These are phyloP conservation scores for Exophiala calicioides DNA, from an alignment of 2,329 filamentous ascomycete species.

Conservation along the genomic window DNA sequence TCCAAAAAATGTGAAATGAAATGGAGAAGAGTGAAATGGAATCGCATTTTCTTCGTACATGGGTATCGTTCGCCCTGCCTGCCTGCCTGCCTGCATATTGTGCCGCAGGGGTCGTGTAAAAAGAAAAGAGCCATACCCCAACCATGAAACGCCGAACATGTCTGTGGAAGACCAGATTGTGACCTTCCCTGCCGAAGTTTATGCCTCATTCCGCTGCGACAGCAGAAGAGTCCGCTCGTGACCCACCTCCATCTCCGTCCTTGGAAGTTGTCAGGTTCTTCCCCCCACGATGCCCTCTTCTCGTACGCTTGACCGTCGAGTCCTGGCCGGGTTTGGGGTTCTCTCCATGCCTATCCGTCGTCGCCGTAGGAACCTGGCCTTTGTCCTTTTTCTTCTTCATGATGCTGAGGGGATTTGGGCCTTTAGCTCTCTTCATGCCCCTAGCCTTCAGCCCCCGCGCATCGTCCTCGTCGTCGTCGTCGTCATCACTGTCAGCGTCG, in stretches of 20 bases:
- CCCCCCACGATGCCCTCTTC: slow-evolving; percentile 10
- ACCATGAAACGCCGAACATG: too few species aligned
- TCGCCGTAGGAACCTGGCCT: neutral
- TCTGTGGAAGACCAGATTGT: too few species aligned
- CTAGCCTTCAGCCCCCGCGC: slow-evolving; percentile 33
- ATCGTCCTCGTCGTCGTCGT: slow-evolving; percentile 29
- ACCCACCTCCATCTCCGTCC: neutral
- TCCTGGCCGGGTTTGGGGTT: slow-evolving; percentile 25
- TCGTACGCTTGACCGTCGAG: slow-evolving; percentile 14
- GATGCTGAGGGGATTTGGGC: slow-evolving; percentile 50
- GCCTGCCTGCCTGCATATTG: too few species aligned
- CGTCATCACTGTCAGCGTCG: slow-evolving; percentile 26
- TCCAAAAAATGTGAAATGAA: neutral
- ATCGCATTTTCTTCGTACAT: slow-evolving; percentile 2
- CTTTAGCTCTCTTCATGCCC: slow-evolving; percentile 43
- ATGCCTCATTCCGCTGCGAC: too few species aligned
- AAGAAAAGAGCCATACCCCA: too few species aligned
- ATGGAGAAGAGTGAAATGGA: neutral
- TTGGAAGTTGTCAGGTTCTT: neutral
- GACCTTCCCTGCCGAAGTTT: too few species aligned
- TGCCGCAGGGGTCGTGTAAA: too few species aligned
- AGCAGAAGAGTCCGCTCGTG: neutral
- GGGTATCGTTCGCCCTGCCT: slow-evolving; percentile 7
- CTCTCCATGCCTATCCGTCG: too few species aligned
- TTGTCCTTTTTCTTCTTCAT: slow-evolving; percentile 49